Evolutionary conservation across 805 yeast species (phyloP), one percentile per base, ranked within the genome.

Genomic region (Candida krabiensis): DNA sequence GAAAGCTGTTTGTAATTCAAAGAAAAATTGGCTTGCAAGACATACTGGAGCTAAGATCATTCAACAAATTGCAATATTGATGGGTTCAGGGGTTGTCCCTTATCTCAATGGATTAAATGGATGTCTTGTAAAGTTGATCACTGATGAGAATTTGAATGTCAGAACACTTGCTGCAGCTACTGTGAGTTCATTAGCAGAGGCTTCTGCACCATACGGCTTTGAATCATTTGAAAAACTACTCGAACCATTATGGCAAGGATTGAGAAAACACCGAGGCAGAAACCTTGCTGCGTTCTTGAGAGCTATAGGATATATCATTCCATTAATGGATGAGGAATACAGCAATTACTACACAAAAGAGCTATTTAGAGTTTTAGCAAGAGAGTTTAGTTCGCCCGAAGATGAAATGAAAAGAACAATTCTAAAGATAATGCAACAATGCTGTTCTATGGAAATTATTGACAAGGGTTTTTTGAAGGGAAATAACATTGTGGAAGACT

Each of bases 141-240:
- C 66, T 0, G 96, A 88, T 61, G 86, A 80, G 35, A 81, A 83
- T 40, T 55, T 77, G 9, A 79, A 75, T 30, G 84, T 89, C 0
- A 67, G 95, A 39, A 74, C 77, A 2, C 71, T 80, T 9, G 71
- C 96, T 0, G 96, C 96, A 0, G 65, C 71, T 24, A 80, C 96
- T 0, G 53, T 90, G 2, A 67, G 90, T 0, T 74, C 82, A 1
- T 60, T 91, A 23, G 97, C 97, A 0, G 90, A 86, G 34, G 80
- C 86, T 6, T 77, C 88, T 4, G 70, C 77, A 16, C 98, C 98
- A 0, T 87, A 84, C 61, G 99, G 98, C 31, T 83, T 86, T 38
- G 96, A 87, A 51, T 79, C 91, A 0, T 90, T 91, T 57, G 95
- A 89, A 50, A 62, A 64, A 0, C 70, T 81, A 0, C 55, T 91